phyloP scores from a whole-genome alignment of 495 filamentous ascomycete species.

The Penicillium atrosanguineum region DNA sequence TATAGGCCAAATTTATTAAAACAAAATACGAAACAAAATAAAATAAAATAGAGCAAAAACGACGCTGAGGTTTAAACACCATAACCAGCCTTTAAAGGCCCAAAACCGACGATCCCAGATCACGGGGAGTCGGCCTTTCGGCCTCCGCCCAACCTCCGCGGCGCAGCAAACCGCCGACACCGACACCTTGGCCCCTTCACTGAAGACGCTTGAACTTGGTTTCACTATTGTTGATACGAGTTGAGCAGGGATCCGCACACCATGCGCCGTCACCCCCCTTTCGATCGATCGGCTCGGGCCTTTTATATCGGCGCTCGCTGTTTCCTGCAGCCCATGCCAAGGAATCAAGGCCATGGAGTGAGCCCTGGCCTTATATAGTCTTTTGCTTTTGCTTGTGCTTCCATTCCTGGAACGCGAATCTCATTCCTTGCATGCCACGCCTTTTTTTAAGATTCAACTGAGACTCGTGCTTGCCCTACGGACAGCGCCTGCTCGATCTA shows the following conservation, averaged over 20 bases:
- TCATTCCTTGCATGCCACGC: neutral
- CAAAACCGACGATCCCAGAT: neutral
- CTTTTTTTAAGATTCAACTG: neutral
- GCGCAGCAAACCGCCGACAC: neutral
- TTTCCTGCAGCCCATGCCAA: neutral
- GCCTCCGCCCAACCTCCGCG: slow-evolving; percentile 1
- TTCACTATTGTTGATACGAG: neutral
- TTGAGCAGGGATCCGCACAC: neutral
- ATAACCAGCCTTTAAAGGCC: neutral
- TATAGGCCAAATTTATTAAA: too few species aligned
- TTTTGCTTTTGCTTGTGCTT: neutral
- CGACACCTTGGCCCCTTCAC: neutral
- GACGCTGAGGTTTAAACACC: too few species aligned
- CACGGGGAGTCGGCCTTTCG: slow-evolving; percentile 13
- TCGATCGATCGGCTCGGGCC: slow-evolving; percentile 1
- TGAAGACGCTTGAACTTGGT: neutral
- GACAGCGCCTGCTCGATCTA: too few species aligned
- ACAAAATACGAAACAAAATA: too few species aligned
- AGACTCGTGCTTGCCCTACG: neutral
- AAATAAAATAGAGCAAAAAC: too few species aligned
- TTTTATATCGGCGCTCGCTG: neutral
- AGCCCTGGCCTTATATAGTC: neutral
- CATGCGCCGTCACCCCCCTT: neutral
- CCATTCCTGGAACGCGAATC: neutral
- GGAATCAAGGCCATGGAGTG: neutral